A percentile compares a stretch with the other conserved stretches of the same genome.
phyloP scores from a whole-genome alignment of 768 basidiomycete species.

The Rhodotorula kratochvilovae region DNA sequence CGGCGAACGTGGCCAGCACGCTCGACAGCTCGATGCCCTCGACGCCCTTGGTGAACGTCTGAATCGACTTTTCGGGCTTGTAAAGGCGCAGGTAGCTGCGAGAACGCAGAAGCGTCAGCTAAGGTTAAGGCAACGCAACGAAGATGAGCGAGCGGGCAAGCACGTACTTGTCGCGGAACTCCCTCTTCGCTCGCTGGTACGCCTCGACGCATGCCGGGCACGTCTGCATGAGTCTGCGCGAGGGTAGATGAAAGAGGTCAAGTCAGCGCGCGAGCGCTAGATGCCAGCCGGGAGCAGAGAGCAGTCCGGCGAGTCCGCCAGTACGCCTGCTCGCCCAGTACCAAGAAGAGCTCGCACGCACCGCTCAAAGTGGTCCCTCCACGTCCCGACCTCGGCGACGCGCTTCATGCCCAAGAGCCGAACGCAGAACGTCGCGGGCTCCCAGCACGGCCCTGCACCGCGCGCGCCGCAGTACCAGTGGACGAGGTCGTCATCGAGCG shows the following conservation, averaged over 20 bases:
- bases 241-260: too few species aligned
- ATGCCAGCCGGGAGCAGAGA: too few species aligned
- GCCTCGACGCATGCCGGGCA: slow-evolving; percentile 70
- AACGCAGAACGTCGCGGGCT: slow-evolving; percentile 73
- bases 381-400: slow-evolving; percentile 57
- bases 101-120: neutral
- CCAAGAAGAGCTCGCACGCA: neutral
- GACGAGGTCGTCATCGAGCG: slow-evolving; percentile 5
- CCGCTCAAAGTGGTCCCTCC: slow-evolving; percentile 54
- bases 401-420: slow-evolving; percentile 71
- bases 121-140: too few species aligned
- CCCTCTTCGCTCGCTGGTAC: slow-evolving; percentile 61
- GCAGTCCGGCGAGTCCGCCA: neutral
- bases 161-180: slow-evolving; percentile 62
- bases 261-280: neutral
- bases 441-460: slow-evolving; percentile 54
- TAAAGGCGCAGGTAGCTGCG: slow-evolving; percentile 13
- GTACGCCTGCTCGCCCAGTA: neutral
- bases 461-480: slow-evolving; percentile 82
- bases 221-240: slow-evolving; percentile 56
- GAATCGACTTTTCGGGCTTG: slow-evolving; percentile 38
- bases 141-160: neutral
- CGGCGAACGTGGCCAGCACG: slow-evolving; percentile 42
- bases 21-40: slow-evolving; percentile 55
- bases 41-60: slow-evolving; percentile 68